A percentile compares a stretch with the other conserved stretches of the same genome.
These are phyloP conservation scores for Plasmodium cynomolgi DNA, from an alignment of 169 alveolate genomes.

Conservation along the genomic window DNA sequence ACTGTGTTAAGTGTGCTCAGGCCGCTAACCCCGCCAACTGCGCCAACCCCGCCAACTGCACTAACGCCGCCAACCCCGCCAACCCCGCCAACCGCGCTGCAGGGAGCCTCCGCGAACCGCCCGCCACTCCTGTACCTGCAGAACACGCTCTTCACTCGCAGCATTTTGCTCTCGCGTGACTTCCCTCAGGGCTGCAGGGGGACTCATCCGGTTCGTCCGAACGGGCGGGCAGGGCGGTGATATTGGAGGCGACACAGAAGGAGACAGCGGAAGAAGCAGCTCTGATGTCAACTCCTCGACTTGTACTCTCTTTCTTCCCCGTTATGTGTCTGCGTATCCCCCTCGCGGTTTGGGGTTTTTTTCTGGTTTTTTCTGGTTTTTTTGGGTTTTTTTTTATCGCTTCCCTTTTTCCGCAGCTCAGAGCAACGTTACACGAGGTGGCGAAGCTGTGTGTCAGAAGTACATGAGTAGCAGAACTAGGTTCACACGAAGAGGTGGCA, in stretches of 20 bases:
- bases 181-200: neutral
- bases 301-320: neutral
- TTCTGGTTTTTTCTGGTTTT: neutral
- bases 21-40: neutral
- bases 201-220: neutral
- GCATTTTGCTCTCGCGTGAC: neutral
- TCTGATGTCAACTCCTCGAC: neutral
- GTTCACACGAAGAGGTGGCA: neutral
- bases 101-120: neutral
- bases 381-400: neutral
- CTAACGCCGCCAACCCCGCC: neutral
- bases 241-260: neutral
- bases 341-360: neutral
- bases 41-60: neutral
- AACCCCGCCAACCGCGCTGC: neutral
- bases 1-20: neutral
- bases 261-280: neutral
- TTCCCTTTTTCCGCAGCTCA: neutral
- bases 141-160: neutral
- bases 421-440: neutral
- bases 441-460: neutral
- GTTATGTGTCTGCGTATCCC: neutral
- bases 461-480: neutral
- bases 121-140: neutral
- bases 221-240: neutral